Conservation (phyloP, 2,329 filamentous ascomycete genomes). For the Ceratocystis colombiana region DNA sequence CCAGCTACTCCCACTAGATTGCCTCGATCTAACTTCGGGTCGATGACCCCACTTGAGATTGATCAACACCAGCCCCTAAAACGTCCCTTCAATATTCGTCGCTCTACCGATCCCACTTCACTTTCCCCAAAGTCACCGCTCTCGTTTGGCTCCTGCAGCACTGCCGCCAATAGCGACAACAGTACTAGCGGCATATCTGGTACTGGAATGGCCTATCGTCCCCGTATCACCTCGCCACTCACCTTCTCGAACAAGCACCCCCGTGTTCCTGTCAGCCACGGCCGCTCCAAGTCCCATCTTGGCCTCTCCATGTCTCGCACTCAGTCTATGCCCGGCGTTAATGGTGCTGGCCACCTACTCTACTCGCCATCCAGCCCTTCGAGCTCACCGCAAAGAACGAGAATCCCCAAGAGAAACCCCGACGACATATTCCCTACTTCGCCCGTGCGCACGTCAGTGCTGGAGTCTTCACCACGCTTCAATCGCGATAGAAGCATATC, state of each 20-base stretch:
- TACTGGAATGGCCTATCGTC: slow-evolving; percentile 41
- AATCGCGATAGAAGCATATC: slow-evolving; percentile 43
- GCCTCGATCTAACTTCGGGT: slow-evolving; percentile 21
- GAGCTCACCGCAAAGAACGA: slow-evolving; percentile 44
- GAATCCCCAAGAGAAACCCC: slow-evolving; percentile 45
- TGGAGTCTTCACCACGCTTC: slow-evolving; percentile 42
- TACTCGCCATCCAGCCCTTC: slow-evolving; percentile 47
- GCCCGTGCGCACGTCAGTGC: slow-evolving; percentile 45
- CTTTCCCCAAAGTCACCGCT: slow-evolving; percentile 44
- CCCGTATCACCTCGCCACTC: slow-evolving; percentile 53
- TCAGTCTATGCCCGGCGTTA: slow-evolving; percentile 54
- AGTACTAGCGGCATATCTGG: slow-evolving; percentile 32
- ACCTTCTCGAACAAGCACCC: slow-evolving; percentile 30
- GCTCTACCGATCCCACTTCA: slow-evolving; percentile 49
- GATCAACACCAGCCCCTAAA: slow-evolving; percentile 33
- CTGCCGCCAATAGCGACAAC: slow-evolving; percentile 31
- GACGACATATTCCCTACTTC: slow-evolving; percentile 51
- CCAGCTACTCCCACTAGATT: slow-evolving; percentile 28
- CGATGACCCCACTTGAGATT: slow-evolving; percentile 33
- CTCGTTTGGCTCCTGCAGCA: slow-evolving; percentile 28
- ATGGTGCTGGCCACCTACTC: slow-evolving; percentile 48
- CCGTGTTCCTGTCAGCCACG: slow-evolving; percentile 17
- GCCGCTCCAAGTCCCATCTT: slow-evolving; percentile 24
- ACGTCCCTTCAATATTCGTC: slow-evolving; percentile 46
- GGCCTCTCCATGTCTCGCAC: slow-evolving; percentile 49